Conservation (phyloP, 1,284 basidiomycete species). For the Anthracocystis setariae region DNA sequence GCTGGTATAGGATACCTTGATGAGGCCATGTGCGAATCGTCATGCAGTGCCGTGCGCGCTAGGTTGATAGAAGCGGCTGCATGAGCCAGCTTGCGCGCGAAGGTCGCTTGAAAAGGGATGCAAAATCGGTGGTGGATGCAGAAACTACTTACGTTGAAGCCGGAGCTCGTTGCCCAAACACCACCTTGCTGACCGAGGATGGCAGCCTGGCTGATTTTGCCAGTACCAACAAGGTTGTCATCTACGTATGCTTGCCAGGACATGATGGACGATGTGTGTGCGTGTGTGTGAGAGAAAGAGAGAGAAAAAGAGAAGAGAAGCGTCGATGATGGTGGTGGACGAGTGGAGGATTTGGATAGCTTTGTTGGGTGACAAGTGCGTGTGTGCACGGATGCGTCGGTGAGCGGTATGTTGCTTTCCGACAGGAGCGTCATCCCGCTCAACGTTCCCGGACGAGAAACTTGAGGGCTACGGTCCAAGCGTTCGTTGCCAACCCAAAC, state of each 20-base stretch:
- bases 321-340: constrained; percentile 1
- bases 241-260: constrained; percentile 82
- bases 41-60: too few relatives aligned
- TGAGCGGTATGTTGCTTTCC: constrained; percentile 7
- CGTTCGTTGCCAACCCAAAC: not conserved
- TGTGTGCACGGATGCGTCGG: constrained; percentile 1
- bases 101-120: too few relatives aligned
- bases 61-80: too few relatives aligned
- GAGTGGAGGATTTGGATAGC: not conserved
- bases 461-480: constrained; percentile 9
- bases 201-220: constrained; percentile 80
- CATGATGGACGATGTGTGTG: constrained; percentile 29
- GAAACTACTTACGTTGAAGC: constrained; percentile 76
- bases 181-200: constrained; percentile 87
- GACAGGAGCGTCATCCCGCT: constrained; percentile 1
- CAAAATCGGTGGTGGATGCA: too few relatives aligned
- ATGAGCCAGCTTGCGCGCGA: too few relatives aligned
- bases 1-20: too few relatives aligned
- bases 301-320: not conserved
- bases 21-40: too few relatives aligned
- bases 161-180: constrained; percentile 82
- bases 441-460: constrained; percentile 14
- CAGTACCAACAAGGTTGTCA: constrained; percentile 80
- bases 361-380: not conserved
- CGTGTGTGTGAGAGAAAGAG: not conserved